Evolutionary conservation across 495 filamentous ascomycete genomes (phyloP).

Genomic region (Hypoxylon fuscum): DNA sequence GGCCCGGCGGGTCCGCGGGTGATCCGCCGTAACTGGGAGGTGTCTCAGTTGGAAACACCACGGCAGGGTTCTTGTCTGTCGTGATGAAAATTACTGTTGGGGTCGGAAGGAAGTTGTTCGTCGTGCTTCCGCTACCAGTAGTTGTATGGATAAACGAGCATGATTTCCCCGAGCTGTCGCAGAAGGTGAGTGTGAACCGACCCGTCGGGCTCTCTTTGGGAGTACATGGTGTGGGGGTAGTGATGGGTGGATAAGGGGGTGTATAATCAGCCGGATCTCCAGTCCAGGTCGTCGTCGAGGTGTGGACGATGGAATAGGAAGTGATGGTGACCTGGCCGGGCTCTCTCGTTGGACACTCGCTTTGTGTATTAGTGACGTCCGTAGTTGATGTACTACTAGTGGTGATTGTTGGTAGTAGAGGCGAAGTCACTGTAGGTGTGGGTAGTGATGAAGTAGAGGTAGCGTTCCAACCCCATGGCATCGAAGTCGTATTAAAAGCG

Average conservation of each 20-base stretch:
- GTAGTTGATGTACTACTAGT: slow-evolving; percentile 13
- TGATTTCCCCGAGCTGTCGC: slow-evolving; percentile 39
- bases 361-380: slow-evolving; percentile 23
- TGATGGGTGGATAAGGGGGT: slow-evolving; percentile 50
- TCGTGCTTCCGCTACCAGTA: slow-evolving; percentile 25
- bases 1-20: slow-evolving; percentile 35
- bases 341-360: slow-evolving; percentile 31
- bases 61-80: slow-evolving; percentile 60
- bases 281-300: slow-evolving; percentile 55
- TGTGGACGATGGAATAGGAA: slow-evolving; percentile 54
- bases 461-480: slow-evolving; percentile 32
- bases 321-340: slow-evolving; percentile 33
- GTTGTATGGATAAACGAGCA: slow-evolving; percentile 41
- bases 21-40: slow-evolving; percentile 56
- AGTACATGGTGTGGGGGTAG: slow-evolving; percentile 45
- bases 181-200: slow-evolving; percentile 50
- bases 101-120: slow-evolving; percentile 36
- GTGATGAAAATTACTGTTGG: slow-evolving; percentile 50
- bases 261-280: slow-evolving; percentile 55
- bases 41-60: slow-evolving; percentile 50
- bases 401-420: slow-evolving; percentile 5
- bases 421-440: slow-evolving; percentile 11
- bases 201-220: slow-evolving; percentile 40
- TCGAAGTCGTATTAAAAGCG: slow-evolving; percentile 28
- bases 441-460: slow-evolving; percentile 12